Evolutionary conservation across 228 moss, liverwort and hornwort genomes (phyloP).

Genomic region (Sphagnum magellanicum): DNA sequence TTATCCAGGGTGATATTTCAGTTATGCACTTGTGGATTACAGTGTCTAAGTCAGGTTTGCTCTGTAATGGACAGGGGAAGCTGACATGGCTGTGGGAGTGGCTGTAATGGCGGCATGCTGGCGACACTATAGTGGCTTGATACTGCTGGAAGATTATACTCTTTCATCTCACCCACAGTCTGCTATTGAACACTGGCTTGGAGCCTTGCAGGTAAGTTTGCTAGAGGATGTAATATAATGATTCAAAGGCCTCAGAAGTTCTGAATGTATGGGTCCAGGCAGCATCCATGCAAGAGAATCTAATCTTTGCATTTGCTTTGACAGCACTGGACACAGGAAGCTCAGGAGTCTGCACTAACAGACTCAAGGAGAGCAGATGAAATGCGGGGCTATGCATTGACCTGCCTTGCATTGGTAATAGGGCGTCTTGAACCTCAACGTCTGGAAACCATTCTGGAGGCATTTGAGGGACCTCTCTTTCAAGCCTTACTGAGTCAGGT

Average conservation of each 20-base stretch:
- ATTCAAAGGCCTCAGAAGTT: too few relatives aligned
- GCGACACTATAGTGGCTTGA: slow-evolving; percentile 73
- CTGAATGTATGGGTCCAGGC: too few relatives aligned
- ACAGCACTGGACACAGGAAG: slow-evolving; percentile 74
- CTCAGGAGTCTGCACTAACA: slow-evolving; percentile 40
- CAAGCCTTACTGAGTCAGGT: slow-evolving; percentile 80
- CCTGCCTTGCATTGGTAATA: slow-evolving; percentile 71
- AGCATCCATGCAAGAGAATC: too few relatives aligned
- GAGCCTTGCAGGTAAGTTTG: slow-evolving; percentile 77
- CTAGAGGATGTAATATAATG: neutral
- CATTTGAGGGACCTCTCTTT: slow-evolving; percentile 60
- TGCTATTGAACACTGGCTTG: slow-evolving; percentile 75
- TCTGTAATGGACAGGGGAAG: slow-evolving; percentile 12
- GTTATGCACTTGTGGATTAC: too few relatives aligned
- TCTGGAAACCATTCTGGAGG: slow-evolving; percentile 56
- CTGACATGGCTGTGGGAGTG: slow-evolving; percentile 53
- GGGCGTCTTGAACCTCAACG: slow-evolving; percentile 75
- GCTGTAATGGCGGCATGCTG: slow-evolving; percentile 87
- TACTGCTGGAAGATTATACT: slow-evolving; percentile 64
- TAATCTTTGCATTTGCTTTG: slow-evolving; percentile 4
- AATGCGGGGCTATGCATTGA: slow-evolving; percentile 88
- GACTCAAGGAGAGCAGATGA: slow-evolving; percentile 68
- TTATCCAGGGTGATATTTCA: too few relatives aligned
- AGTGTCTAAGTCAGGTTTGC: neutral
- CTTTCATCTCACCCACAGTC: slow-evolving; percentile 63